Base-by-base conservation (phyloP, 208 protist genomes). In the Crithidia brevicula region DNA sequence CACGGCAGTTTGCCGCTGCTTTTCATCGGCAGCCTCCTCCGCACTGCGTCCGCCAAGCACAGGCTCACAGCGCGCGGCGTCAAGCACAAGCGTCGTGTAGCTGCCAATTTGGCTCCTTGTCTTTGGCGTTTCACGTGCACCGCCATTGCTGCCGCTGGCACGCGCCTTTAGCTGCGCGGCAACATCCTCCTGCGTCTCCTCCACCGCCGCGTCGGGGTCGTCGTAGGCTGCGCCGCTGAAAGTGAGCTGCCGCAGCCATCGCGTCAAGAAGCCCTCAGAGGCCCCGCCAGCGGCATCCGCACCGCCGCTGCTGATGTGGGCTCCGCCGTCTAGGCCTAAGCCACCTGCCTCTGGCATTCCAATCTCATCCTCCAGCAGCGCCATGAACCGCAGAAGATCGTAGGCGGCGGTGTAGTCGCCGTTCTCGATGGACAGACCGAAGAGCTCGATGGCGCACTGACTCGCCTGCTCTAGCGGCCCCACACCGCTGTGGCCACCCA, bases 381-480 rank as follows among this genome's bases (percentile, higher is more conserved):
- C 78, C 43, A 83, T 64, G 67, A 94, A 94, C 38, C 85, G 85
- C 59, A 94, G 67, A 22, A 94, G 72, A 22, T 91, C 83, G 63
- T 86, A 83, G 45, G 86, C 79, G 27, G 82, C 56, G 11, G 56
- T 45, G 68, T 85, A 80, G 42, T 79, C 79, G 23, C 79, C 69
- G 22, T 78, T 72, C 20, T 66, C 56, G 3, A 93, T 40, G 8
- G 63, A 64, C 30, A 73, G 49, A 15, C 33, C 64, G 42, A 93
- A 73, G 27, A 89, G 77, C 33, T 85, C 61, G 6, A 67, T 45
- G 13, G 80, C 74, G 42, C 77, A 82, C 22, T 56, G 58, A 33
- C 70, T 78, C 13, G 74, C 72, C 49, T 61, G 54, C 57, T 72
- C 70, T 25, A 85, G 61, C 30, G 77, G 63, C 8, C 62, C 62